Evolutionary conservation across 768 basidiomycete species (phyloP).

Genomic region (Dentipellis fragilis): DNA sequence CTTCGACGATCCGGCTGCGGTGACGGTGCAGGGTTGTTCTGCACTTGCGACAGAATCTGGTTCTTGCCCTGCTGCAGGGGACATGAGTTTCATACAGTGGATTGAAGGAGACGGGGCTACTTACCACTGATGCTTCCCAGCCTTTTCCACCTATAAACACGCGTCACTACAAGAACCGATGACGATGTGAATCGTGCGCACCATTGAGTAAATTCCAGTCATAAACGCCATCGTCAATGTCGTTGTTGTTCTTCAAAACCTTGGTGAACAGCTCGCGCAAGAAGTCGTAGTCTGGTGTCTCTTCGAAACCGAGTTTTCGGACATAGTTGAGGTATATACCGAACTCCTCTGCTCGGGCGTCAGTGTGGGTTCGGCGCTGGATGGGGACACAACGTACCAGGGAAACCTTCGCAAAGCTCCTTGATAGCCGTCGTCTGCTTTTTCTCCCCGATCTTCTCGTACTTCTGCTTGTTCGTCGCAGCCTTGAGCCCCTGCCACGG

Average conservation of each 20-base stretch:
- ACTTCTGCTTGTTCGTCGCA: constrained; percentile 99
- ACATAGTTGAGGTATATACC: constrained; percentile 99
- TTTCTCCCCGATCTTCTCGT: constrained; percentile 99
- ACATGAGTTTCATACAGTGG: not conserved
- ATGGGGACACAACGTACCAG: constrained; percentile 43
- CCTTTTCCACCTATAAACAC: constrained; percentile 67
- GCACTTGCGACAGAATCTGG: constrained; percentile 57
- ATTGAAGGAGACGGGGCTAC: not conserved
- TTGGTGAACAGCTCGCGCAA: constrained; percentile 90
- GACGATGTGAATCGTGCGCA: constrained; percentile 20
- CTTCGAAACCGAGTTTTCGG: constrained; percentile 96
- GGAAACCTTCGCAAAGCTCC: constrained; percentile 92
- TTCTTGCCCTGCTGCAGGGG: constrained; percentile 39
- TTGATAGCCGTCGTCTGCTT: constrained; percentile 98
- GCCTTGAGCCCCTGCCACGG: constrained; percentile 99
- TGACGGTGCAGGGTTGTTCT: constrained; percentile 36
- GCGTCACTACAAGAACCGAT: not conserved
- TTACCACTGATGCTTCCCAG: constrained; percentile 61
- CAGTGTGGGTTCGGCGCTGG: not conserved
- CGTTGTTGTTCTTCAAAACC: constrained; percentile 84
- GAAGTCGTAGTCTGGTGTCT: constrained; percentile 98
- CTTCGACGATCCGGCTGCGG: constrained; percentile 44
- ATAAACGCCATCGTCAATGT: constrained; percentile 86
- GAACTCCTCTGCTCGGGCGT: constrained; percentile 71
- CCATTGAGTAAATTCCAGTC: constrained; percentile 95